A percentile compares a stretch with the other conserved stretches of the same genome.
These are phyloP conservation scores for Rhododendron kiyosumense DNA, from an alignment of 148 eudicot species.

Conservation along the genomic window DNA sequence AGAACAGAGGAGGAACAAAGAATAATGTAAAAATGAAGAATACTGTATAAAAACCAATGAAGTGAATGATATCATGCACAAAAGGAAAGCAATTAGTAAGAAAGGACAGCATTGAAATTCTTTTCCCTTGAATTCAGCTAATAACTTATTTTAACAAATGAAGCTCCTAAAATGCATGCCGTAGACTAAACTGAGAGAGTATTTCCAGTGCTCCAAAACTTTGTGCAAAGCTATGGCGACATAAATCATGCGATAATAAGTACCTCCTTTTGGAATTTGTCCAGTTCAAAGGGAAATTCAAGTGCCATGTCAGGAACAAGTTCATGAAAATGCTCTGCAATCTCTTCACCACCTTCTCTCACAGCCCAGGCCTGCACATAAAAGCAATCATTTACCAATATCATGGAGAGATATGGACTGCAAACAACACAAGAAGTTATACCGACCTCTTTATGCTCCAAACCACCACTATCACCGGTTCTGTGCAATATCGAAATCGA, in stretches of 20 bases:
- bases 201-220: background rate
- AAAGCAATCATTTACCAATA: constrained; percentile 10
- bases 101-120: background rate
- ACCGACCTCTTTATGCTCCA: constrained; percentile 66
- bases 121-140: background rate
- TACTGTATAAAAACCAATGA: background rate
- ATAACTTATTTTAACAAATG: background rate
- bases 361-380: constrained; percentile 75
- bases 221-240: background rate
- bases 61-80: background rate
- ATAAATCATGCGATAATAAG: background rate
- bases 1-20: background rate
- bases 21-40: background rate
- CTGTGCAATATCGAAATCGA: constrained; percentile 31
- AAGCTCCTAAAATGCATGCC: background rate
- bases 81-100: background rate
- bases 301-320: constrained; percentile 97
- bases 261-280: constrained; percentile 95
- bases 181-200: background rate
- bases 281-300: constrained; percentile 85
- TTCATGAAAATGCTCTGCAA: constrained; percentile 64
- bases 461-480: constrained; percentile 35
- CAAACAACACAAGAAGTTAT: constrained; percentile 11
- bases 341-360: constrained; percentile 45
- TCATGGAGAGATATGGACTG: background rate